Evolutionary conservation across 495 filamentous ascomycete species (phyloP).

Genomic region (Neurospora sp.): DNA sequence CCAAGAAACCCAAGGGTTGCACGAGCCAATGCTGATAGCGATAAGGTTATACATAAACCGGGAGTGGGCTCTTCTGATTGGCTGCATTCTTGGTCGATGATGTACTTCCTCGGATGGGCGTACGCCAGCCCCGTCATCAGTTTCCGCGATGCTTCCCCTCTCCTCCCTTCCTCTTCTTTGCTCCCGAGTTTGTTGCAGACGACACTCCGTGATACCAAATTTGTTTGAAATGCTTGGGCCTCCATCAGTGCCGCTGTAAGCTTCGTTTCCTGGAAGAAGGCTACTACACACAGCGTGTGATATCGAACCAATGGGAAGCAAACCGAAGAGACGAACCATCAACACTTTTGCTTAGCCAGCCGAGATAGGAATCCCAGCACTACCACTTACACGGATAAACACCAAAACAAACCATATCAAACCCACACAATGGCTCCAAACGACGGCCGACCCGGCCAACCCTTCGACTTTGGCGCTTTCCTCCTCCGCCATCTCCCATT

Average conservation of each 20-base stretch:
- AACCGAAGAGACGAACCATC: background rate
- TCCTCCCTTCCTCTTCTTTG: background rate
- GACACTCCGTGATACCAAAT: background rate
- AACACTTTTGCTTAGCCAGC: background rate
- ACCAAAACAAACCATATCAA: background rate
- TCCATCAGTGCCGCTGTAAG: background rate
- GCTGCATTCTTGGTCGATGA: background rate
- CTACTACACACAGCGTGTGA: background rate
- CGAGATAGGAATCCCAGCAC: background rate
- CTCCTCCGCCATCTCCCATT: conserved; percentile 44
- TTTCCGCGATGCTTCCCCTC: background rate
- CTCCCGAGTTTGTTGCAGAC: background rate
- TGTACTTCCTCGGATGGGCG: background rate
- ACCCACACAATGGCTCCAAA: background rate
- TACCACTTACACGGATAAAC: background rate
- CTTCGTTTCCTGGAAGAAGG: background rate
- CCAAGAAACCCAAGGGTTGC: background rate
- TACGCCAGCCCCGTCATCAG: background rate
- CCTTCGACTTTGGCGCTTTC: background rate
- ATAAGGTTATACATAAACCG: background rate
- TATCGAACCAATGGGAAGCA: background rate
- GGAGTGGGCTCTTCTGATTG: background rate
- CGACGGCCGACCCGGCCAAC: background rate
- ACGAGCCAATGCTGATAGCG: background rate
- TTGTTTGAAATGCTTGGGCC: background rate